Evolutionary conservation across 1,284 basidiomycete genomes (phyloP), one percentile per base, ranked within the genome.

Genomic region (Melanopsichium pennsylvanicum): DNA sequence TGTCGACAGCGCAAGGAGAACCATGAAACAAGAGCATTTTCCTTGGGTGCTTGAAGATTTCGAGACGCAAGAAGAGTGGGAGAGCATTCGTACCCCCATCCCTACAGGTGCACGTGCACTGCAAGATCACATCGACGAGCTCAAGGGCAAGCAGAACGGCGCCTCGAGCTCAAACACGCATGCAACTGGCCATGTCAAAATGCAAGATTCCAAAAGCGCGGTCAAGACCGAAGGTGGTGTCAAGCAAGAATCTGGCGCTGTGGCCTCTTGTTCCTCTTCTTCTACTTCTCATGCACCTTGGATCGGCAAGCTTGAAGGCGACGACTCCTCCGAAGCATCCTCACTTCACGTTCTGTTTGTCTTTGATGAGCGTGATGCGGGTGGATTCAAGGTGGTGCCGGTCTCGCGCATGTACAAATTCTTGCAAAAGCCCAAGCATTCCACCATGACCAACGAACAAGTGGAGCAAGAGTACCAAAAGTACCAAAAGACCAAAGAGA

Each of bases 1-100:
- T 3, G 71, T 76, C 23, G 72, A 75, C 29, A 63, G 68, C 22
- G 70, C 75, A 15, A 59, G 79, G 21, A 72, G 68, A 38, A 77
- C 75, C 15, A 73, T 74, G 52, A 79, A 79, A 43, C 66, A 78
- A 33, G 79, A 81, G 39, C 61, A 68, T 32, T 72, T 75, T 22
- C 79, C 79, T 1, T 81, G 79, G 79, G 74, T 81, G 3, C 68
- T 81, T 9, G 79, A 81, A 43, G 79, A 81, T 27, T 78, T 75
- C 42, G 78, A 81, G 39, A 81, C 79, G 15, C 47, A 48, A 10
- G 61, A 76, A 34, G 71, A 79, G 22, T 81, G 79, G 79, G 78
- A 79, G 40, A 72, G 68, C 41, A 56, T 68, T 15, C 62, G 70
- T 8, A 71, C 64, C 6, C 71, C 72, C 26, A 51, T 67, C 12